phyloP scores from a whole-genome alignment of 2,329 filamentous ascomycete genomes.

The Fusarium sacchari region DNA sequence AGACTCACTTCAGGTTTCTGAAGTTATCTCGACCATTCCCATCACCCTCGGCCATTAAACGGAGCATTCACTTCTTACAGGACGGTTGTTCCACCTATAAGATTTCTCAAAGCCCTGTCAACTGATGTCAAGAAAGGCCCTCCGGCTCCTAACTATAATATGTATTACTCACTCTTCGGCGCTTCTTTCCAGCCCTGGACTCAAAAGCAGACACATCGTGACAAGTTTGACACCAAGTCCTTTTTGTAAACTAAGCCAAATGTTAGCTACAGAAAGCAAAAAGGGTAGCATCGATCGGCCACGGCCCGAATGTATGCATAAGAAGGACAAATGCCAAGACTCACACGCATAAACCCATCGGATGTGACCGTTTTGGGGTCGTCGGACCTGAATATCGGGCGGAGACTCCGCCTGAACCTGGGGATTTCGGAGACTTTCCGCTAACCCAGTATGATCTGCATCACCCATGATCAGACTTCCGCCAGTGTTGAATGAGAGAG shows the following conservation, averaged over 20 bases:
- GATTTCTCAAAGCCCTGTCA: rapidly evolving
- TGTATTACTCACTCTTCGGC: neutral
- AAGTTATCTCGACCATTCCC: neutral
- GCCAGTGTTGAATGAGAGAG: neutral
- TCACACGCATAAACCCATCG: neutral
- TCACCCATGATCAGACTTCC: neutral
- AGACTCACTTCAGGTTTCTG: rapidly evolving
- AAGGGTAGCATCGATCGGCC: neutral
- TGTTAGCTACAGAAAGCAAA: rapidly evolving
- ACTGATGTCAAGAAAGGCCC: neutral
- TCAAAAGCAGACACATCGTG: neutral
- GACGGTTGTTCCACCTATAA: neutral
- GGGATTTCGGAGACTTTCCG: neutral
- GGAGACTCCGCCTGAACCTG: slow-evolving; percentile 17
- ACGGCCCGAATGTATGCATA: slow-evolving; percentile 11
- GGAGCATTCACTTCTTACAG: neutral
- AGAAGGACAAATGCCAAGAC: slow-evolving; percentile 2
- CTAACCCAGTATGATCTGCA: neutral
- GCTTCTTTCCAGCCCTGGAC: neutral
- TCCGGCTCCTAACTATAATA: rapidly evolving
- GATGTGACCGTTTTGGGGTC: neutral
- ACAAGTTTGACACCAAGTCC: neutral
- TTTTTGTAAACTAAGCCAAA: neutral
- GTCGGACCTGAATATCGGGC: neutral
- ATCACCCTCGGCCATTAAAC: neutral